Conservation (phyloP, 2,329 filamentous ascomycete species). For the Cytospora schulzeri region DNA sequence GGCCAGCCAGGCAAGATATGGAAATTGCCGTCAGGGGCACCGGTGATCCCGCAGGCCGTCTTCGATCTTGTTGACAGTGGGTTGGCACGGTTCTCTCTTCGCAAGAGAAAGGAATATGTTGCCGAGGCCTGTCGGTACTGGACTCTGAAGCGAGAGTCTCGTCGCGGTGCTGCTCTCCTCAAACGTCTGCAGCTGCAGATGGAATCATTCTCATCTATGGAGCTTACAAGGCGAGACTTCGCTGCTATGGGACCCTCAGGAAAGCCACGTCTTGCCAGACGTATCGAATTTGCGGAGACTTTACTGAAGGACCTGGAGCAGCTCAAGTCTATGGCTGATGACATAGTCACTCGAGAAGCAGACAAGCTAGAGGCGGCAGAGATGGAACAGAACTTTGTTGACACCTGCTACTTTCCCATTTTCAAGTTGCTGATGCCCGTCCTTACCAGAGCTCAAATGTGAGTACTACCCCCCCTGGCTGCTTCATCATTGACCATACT, state of each 20-base stretch:
- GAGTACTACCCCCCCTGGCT: slow-evolving; percentile 46
- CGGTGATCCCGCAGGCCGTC: slow-evolving; percentile 87
- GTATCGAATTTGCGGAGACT: slow-evolving; percentile 84
- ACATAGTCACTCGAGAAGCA: slow-evolving; percentile 74
- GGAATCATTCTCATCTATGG: slow-evolving; percentile 96
- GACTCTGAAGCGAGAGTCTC: slow-evolving; percentile 93
- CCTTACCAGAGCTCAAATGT: slow-evolving; percentile 79
- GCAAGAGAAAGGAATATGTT: slow-evolving; percentile 88
- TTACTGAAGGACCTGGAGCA: slow-evolving; percentile 77
- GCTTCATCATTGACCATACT: slow-evolving; percentile 37
- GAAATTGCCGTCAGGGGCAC: slow-evolving; percentile 92
- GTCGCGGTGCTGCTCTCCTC: slow-evolving; percentile 85
- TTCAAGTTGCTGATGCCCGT: slow-evolving; percentile 75
- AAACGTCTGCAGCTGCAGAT: slow-evolving; percentile 93
- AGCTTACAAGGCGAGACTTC: slow-evolving; percentile 93
- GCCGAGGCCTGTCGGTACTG: slow-evolving; percentile 95
- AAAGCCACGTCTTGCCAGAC: slow-evolving; percentile 72
- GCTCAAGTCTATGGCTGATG: slow-evolving; percentile 69
- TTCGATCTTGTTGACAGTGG: slow-evolving; percentile 84
- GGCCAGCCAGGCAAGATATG: slow-evolving; percentile 73
- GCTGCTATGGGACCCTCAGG: slow-evolving; percentile 90
- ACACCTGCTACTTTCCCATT: slow-evolving; percentile 90
- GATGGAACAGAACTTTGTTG: slow-evolving; percentile 76
- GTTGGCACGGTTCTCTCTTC: slow-evolving; percentile 75
- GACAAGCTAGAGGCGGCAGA: slow-evolving; percentile 77